Conservation (phyloP, 305 asterid species). For the Withania somnifera region DNA sequence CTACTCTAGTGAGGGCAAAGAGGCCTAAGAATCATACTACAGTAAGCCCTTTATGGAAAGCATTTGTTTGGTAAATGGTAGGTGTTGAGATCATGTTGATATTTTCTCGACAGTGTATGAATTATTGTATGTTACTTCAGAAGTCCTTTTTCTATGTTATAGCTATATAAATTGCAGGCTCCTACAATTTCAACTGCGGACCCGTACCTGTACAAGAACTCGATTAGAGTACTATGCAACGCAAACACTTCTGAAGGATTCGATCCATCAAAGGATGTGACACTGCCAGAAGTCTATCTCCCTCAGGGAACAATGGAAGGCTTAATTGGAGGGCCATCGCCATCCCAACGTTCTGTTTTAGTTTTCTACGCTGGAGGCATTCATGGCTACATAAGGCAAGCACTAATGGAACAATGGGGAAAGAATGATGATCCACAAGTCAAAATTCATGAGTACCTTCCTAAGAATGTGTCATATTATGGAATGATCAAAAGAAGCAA, state of each 20-base stretch:
- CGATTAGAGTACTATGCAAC: slow-evolving; percentile 27
- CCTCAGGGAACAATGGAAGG: slow-evolving; percentile 2
- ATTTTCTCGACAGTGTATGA: neutral
- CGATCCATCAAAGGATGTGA: slow-evolving; percentile 17
- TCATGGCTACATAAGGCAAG: slow-evolving; percentile 16
- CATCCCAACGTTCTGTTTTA: slow-evolving; percentile 13
- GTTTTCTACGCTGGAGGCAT: slow-evolving; percentile 27
- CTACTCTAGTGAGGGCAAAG: neutral
- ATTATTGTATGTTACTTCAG: neutral
- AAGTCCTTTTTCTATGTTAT: neutral
- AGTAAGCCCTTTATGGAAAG: neutral
- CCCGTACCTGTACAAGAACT: slow-evolving; percentile 16
- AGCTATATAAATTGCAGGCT: slow-evolving; percentile 7
- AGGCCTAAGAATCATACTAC: neutral
- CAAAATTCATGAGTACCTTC: neutral
- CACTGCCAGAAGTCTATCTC: slow-evolving; percentile 18
- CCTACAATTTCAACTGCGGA: slow-evolving; percentile 6
- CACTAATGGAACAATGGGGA: neutral
- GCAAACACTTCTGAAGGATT: slow-evolving; percentile 29
- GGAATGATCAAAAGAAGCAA: neutral
- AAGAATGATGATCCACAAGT: neutral
- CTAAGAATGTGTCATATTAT: neutral
- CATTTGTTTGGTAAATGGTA: neutral
- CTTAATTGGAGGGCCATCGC: slow-evolving; percentile 13
- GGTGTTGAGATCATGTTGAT: neutral